These are phyloP conservation scores for Diaporthe eres DNA, from an alignment of 2,329 filamentous ascomycete genomes.

Conservation along the genomic window DNA sequence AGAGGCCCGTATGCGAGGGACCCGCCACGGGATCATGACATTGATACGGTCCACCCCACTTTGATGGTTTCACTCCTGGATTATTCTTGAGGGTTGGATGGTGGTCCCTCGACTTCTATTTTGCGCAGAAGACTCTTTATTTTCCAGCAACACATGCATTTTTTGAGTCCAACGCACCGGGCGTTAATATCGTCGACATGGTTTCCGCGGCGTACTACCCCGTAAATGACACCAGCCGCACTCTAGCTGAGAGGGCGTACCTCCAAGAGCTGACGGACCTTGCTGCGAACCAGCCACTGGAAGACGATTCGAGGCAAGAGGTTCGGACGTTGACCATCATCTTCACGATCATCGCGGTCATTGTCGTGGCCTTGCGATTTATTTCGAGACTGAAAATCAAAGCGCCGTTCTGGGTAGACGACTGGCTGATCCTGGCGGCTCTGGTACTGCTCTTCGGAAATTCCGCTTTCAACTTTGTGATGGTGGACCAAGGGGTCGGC, in stretches of 20 bases:
- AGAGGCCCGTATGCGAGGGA: neutral
- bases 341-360: slow-evolving; percentile 41
- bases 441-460: slow-evolving; percentile 30
- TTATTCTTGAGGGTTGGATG: neutral
- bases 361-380: slow-evolving; percentile 25
- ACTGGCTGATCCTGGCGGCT: slow-evolving; percentile 30
- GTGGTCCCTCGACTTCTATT: neutral
- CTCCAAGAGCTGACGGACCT: slow-evolving; percentile 23
- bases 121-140: too few relatives aligned
- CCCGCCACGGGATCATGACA: neutral
- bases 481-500: slow-evolving; percentile 28
- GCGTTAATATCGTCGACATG: slow-evolving; percentile 1
- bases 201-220: slow-evolving; percentile 28
- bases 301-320: slow-evolving; percentile 26
- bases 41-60: neutral
- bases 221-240: slow-evolving; percentile 35
- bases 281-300: slow-evolving; percentile 18
- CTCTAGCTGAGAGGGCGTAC: slow-evolving; percentile 30
- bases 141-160: neutral
- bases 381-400: slow-evolving; percentile 25
- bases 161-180: neutral
- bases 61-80: neutral
- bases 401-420: slow-evolving; percentile 29
- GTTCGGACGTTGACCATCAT: slow-evolving; percentile 47
- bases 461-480: slow-evolving; percentile 31